Evolutionary conservation across 805 yeast genomes (phyloP), one percentile per base, ranked within the genome.

Genomic region (Candida boleticola): DNA sequence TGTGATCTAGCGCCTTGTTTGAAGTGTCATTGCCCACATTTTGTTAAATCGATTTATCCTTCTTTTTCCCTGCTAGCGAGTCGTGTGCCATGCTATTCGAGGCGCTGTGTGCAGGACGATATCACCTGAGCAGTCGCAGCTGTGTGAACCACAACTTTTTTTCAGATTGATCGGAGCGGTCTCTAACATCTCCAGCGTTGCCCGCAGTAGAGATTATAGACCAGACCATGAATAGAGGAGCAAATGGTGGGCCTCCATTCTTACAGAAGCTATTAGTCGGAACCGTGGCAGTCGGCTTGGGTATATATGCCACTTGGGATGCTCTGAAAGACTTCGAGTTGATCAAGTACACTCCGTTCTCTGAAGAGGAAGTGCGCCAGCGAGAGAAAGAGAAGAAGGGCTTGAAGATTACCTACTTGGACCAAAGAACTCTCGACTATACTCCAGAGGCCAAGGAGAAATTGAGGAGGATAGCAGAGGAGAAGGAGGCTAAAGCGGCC

Each of bases 381-480:
- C 51, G 74, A 39, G 60, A 58, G 46, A 50, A 51, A 37, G 73
- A 69, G 35, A 55, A 63, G 22, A 43, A 56, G 6, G 61, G 66
- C 2, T 38, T 66, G 26, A 35, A 47, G 20, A 60, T 70, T 50
- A 60, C 48, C 25, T 55, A 60, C 4, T 49, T 58, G 36, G 72
- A 69, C 10, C 49, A 64, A 4, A 46, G 68, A 22, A 66, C 74
- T 1, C 57, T 70, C 53, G 69, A 69, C 10, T 68, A 65, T 42
- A 70, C 67, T 1, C 73, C 73, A 0, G 74, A 70, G 41, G 75
- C 74, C 4, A 65, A 68, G 48, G 64, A 57, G 43, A 47, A 68
- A 36, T 51, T 68, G 36, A 44, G 42, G 37, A 53, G 50, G 46
- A 37, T 52, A 16, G 39, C 61, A 13, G 59, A 57, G 34, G 59